phyloP scores from a whole-genome alignment of 2,329 filamentous ascomycete species.

The Penicillium sp. region DNA sequence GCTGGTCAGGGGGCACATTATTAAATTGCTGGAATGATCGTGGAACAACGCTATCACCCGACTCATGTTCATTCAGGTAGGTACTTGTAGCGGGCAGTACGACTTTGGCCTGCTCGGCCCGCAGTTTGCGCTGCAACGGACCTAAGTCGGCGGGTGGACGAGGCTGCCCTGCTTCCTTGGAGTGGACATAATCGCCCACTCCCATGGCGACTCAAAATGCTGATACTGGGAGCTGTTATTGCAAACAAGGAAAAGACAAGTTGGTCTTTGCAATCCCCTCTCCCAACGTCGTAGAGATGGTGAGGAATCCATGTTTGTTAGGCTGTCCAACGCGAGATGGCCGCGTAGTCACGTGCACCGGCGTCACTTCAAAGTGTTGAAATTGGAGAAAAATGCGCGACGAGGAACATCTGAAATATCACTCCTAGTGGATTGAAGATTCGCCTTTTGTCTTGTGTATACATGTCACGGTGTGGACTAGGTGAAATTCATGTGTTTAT shows the following conservation, averaged over 20 bases:
- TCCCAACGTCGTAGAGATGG: neutral
- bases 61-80: conserved; percentile 26
- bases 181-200: conserved; percentile 48
- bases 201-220: conserved; percentile 35
- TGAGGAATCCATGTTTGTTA: conserved; percentile 6
- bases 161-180: conserved; percentile 39
- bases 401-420: no score
- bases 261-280: conserved; percentile 9
- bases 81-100: conserved; percentile 35
- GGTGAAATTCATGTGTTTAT: no score
- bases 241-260: conserved; percentile 18
- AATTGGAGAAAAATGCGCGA: no score
- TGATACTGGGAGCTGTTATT: neutral
- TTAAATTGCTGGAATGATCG: conserved; percentile 22
- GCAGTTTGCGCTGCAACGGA: conserved; percentile 33
- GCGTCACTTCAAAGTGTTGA: neutral
- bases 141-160: conserved; percentile 29
- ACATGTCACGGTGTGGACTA: no score
- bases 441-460: no score
- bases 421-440: no score
- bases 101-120: conserved; percentile 41
- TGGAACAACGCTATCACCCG: conserved; percentile 20
- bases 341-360: conserved; percentile 36
- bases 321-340: conserved; percentile 27
- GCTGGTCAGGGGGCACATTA: conserved; percentile 20